Conservation (phyloP, 345 rosid genomes). For the Populus alba region DNA sequence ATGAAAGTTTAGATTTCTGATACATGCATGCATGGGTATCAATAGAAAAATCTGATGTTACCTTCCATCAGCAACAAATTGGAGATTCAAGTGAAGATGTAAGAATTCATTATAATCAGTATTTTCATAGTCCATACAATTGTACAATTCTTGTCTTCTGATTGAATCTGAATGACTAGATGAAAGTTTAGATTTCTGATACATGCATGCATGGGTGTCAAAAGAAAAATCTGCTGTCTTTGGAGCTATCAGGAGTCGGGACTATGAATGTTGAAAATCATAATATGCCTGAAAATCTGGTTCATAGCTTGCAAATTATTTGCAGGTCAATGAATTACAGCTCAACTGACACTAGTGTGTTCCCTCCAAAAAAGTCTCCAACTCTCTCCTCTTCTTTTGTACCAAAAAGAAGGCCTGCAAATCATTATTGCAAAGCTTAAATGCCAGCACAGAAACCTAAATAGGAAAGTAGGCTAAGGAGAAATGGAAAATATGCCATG, state of each 20-base stretch:
- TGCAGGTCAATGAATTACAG: background rate
- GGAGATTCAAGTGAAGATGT: constrained; percentile 73
- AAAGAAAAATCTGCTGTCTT: background rate
- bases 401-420: background rate
- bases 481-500: background rate
- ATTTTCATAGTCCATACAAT: background rate
- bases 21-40: background rate
- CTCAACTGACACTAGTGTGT: too few relatives aligned
- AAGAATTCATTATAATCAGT: constrained; percentile 29
- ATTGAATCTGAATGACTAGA: background rate
- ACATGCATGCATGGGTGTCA: background rate
- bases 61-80: constrained; percentile 57
- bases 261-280: background rate
- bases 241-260: background rate
- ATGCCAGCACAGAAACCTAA: too few relatives aligned
- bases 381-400: too few relatives aligned
- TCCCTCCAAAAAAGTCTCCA: too few relatives aligned
- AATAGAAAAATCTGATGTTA: constrained; percentile 42
- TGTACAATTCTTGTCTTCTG: background rate
- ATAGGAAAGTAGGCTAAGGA: too few relatives aligned
- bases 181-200: background rate
- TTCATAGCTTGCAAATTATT: background rate
- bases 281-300: background rate
- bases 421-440: too few relatives aligned
- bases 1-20: background rate